phyloP scores from a whole-genome alignment of 1,284 basidiomycete genomes.

The Tilletia caries region DNA sequence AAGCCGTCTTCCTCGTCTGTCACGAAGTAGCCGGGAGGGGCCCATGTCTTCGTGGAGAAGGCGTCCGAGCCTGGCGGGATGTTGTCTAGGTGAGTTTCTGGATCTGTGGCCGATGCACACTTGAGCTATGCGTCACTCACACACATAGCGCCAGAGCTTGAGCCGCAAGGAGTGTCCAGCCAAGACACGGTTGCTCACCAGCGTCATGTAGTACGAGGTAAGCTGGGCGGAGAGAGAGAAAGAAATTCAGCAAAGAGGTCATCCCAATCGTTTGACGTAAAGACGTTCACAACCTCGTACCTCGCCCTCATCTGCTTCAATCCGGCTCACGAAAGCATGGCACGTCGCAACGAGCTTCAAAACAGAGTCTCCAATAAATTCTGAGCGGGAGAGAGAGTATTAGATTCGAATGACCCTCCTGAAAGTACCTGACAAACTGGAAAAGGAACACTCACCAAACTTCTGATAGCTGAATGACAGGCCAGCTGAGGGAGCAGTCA shows the following conservation, averaged over 20 bases:
- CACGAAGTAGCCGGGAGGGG: background rate
- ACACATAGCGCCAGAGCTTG: background rate
- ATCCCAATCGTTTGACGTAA: no score
- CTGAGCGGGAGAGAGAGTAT: background rate
- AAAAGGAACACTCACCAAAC: conserved; percentile 19
- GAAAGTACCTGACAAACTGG: background rate
- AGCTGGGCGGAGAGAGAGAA: background rate
- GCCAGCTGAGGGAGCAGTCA: background rate
- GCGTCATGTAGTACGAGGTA: background rate
- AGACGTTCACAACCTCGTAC: no score
- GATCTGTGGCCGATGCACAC: no score
- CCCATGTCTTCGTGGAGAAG: background rate
- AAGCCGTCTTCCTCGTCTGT: background rate
- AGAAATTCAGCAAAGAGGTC: no score
- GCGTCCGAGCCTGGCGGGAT: background rate
- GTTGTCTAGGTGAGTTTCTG: no score
- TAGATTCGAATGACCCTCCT: conserved; percentile 14
- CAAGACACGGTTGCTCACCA: background rate
- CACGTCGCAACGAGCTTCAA: conserved; percentile 32
- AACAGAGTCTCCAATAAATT: conserved; percentile 38
- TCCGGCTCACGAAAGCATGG: conserved; percentile 28
- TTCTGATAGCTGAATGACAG: conserved; percentile 17
- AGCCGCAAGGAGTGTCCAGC: background rate
- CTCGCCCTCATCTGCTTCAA: conserved; percentile 28
- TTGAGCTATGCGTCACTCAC: background rate